Percentiles rank a stretch among this genome's conserved stretches.
Conservation (phyloP, 768 basidiomycete genomes). For the Chiua virens region DNA sequence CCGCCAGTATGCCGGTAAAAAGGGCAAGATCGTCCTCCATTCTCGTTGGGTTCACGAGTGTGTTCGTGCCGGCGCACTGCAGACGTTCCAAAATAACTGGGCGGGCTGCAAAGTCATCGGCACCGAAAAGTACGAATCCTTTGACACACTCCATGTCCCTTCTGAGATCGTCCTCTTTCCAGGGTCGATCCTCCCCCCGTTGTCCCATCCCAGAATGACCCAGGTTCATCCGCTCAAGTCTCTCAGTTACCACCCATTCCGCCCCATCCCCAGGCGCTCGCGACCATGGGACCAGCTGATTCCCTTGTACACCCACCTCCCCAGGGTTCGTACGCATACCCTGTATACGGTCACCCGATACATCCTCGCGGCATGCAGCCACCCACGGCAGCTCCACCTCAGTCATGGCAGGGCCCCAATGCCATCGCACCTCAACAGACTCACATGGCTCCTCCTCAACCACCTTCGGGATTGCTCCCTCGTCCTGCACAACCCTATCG, state of each 20-base stretch:
- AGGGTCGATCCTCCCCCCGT: constrained; percentile 28
- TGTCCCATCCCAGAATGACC: constrained; percentile 21
- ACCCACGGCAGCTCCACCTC: constrained; percentile 50
- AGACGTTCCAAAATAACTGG: constrained; percentile 76
- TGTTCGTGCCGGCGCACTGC: constrained; percentile 62
- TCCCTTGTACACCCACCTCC: constrained; percentile 32
- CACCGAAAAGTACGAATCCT: constrained; percentile 57
- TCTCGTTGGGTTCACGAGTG: constrained; percentile 79
- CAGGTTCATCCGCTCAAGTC: constrained; percentile 25
- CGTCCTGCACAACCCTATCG: constrained; percentile 46
- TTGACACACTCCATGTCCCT: neutral
- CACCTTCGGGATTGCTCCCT: constrained; percentile 45
- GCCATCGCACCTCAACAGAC: constrained; percentile 68
- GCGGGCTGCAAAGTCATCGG: constrained; percentile 81
- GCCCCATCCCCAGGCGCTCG: constrained; percentile 26
- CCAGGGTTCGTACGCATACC: constrained; percentile 28
- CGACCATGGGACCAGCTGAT: constrained; percentile 28
- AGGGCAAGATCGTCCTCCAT: constrained; percentile 74
- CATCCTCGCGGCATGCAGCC: constrained; percentile 45
- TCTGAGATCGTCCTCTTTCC: neutral
- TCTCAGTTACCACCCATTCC: constrained; percentile 27
- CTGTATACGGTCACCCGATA: constrained; percentile 43
- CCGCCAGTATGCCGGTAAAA: constrained; percentile 77
- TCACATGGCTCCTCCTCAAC: constrained; percentile 50
- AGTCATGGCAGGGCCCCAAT: constrained; percentile 62